Conservation (phyloP, 495 filamentous ascomycete genomes). For the Oleoguttula mirabilis region DNA sequence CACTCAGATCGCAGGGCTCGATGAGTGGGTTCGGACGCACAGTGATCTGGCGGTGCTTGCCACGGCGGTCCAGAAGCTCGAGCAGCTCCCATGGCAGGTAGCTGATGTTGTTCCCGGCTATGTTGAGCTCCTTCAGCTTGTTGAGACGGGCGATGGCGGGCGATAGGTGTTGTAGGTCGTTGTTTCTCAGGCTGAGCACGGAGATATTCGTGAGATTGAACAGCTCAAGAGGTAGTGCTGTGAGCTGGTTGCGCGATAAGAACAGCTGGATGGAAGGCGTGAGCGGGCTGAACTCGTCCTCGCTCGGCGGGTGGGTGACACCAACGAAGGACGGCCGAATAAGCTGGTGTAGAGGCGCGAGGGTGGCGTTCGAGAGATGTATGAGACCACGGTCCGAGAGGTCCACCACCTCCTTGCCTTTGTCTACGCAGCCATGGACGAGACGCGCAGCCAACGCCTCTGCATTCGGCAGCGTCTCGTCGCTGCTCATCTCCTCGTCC, state of each 20-base stretch:
- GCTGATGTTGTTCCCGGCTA: constrained; percentile 56
- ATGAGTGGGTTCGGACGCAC: constrained; percentile 40
- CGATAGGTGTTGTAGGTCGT: constrained; percentile 53
- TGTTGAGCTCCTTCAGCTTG: constrained; percentile 53
- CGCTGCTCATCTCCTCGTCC: constrained; percentile 30
- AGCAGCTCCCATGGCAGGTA: constrained; percentile 63
- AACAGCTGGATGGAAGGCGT: constrained; percentile 51
- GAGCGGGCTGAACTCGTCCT: constrained; percentile 38
- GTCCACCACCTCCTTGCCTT: constrained; percentile 20
- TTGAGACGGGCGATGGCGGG: constrained; percentile 49
- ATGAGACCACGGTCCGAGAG: constrained; percentile 22
- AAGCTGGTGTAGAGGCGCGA: constrained; percentile 49
- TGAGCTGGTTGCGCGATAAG: constrained; percentile 49
- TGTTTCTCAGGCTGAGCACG: constrained; percentile 61
- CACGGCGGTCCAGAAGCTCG: constrained; percentile 39
- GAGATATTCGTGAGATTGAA: constrained; percentile 46
- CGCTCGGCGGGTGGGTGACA: constrained; percentile 30
- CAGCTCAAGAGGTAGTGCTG: constrained; percentile 37
- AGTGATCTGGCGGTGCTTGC: constrained; percentile 34
- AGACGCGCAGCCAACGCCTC: constrained; percentile 5
- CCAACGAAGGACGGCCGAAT: constrained; percentile 36
- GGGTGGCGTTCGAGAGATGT: constrained; percentile 30
- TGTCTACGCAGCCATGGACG: constrained; percentile 47
- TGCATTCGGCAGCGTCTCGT: constrained; percentile 14
- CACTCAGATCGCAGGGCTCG: constrained; percentile 17